phyloP scores from a whole-genome alignment of 2,329 filamentous ascomycete species.

The Coccinonectria pachysandricola region DNA sequence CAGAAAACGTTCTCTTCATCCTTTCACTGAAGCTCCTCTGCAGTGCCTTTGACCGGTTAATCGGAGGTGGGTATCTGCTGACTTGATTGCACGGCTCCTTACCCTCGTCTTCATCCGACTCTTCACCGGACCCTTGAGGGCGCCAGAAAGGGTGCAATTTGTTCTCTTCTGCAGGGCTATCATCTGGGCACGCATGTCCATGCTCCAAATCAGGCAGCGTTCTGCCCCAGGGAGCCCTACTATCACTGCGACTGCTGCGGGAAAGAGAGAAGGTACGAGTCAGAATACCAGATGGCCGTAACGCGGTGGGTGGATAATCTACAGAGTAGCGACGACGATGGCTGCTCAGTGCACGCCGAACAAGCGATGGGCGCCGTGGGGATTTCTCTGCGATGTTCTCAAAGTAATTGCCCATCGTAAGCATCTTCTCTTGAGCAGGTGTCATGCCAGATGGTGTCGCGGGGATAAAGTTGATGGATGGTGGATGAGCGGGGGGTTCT shows the following conservation, averaged over 20 bases:
- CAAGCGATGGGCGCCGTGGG: slow-evolving; percentile 36
- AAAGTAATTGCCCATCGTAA: slow-evolving; percentile 43
- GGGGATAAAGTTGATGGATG: slow-evolving; percentile 48
- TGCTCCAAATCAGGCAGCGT: slow-evolving; percentile 18
- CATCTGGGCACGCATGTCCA: slow-evolving; percentile 30
- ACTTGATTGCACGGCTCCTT: slow-evolving; percentile 29
- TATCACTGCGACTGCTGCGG: slow-evolving; percentile 25
- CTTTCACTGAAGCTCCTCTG: slow-evolving; percentile 41
- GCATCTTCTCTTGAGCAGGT: slow-evolving; percentile 41
- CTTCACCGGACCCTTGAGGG: slow-evolving; percentile 35
- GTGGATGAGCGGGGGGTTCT: slow-evolving; percentile 33
- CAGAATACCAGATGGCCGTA: slow-evolving; percentile 33
- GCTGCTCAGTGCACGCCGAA: slow-evolving; percentile 44
- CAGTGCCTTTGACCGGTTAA: slow-evolving; percentile 35
- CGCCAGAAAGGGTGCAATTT: slow-evolving; percentile 53
- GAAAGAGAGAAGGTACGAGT: slow-evolving; percentile 44
- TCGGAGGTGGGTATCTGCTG: slow-evolving; percentile 37
- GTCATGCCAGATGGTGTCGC: slow-evolving; percentile 52
- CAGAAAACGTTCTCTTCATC: slow-evolving; percentile 50
- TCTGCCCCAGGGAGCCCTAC: slow-evolving; percentile 16
- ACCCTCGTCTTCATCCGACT: slow-evolving; percentile 19
- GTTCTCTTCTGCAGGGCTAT: slow-evolving; percentile 39
- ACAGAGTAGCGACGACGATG: slow-evolving; percentile 35
- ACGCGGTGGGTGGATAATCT: slow-evolving; percentile 30
- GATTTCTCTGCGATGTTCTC: slow-evolving; percentile 37